Evolutionary conservation across 2,329 filamentous ascomycete genomes (phyloP), one percentile per base, ranked within the genome.

Genomic region (Venturia effusa): DNA sequence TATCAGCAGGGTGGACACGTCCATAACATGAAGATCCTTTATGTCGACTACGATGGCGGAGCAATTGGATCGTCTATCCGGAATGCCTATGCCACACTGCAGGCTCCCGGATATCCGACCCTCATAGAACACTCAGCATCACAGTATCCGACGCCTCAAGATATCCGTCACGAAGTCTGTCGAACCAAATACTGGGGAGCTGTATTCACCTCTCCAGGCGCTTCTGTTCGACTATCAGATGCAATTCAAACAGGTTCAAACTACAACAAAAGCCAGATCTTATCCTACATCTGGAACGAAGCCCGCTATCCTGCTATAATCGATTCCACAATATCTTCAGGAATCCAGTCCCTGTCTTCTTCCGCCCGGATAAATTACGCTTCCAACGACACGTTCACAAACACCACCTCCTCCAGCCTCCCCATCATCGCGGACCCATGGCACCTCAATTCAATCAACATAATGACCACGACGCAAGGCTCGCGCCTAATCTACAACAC

Each of bases 221-320:
- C 78, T 1, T 78, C 77, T 0, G 66, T 67, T 3, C 70, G 71
- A 4, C 70, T 81, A 1, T 63, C 68, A 19, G 69, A 71, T 15
- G 77, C 76, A 0, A 66, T 80, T 5, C 64, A 69, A 4, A 73
- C 73, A 24, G 72, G 71, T 27, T 60, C 69, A 1, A 71, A 72
- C 1, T 80, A 80, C 68, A 70, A 79, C 61, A 62, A 68, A 4
- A 66, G 65, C 37, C 64, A 76, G 61, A 71, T 75, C 3, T 65
- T 80, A 1, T 74, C 72, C 8, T 75, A 76, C 48, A 69, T 79
- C 64, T 80, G 77, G 76, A 80, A 80, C 66, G 74, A 78, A 66
- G 77, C 75, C 8, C 74, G 75, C 10, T 80, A 81, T 67, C 68
- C 78, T 0, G 69, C 75, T 1, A 68, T 75, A 39, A 68, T 74